phyloP scores from a whole-genome alignment of 2,329 filamentous ascomycete genomes.

The Bipolaris gigantea region DNA sequence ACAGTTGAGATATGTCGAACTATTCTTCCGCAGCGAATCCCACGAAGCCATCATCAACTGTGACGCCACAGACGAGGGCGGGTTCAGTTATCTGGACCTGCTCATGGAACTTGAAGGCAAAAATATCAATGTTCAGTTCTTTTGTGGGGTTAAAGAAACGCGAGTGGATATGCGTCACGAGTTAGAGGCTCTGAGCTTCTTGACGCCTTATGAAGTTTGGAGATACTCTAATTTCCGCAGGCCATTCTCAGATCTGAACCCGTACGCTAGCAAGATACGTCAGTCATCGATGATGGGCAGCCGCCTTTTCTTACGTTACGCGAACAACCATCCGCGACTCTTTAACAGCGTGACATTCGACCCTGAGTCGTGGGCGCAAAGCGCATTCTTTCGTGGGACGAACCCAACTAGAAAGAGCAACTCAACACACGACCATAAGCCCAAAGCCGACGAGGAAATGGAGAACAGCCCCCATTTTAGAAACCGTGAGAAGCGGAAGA shows the following conservation, averaged over 20 bases:
- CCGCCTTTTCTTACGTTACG: constrained; percentile 12
- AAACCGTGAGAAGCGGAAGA: not conserved
- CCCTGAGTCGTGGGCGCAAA: constrained; percentile 1
- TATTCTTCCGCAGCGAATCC: constrained; percentile 14
- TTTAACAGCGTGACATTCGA: constrained; percentile 15
- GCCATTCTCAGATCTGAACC: constrained; percentile 6
- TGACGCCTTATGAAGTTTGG: constrained; percentile 3
- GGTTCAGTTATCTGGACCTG: constrained; percentile 3
- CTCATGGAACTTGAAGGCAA: constrained; percentile 3
- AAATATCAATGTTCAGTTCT: constrained; percentile 9
- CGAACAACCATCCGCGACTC: constrained; percentile 8
- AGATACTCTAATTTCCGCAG: not conserved
- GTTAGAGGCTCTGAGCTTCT: not conserved
- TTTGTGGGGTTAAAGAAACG: not conserved
- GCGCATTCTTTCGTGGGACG: constrained; percentile 12
- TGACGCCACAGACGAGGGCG: constrained; percentile 1
- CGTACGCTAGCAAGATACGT: not conserved
- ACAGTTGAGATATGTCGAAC: constrained; percentile 13
- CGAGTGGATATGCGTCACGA: constrained; percentile 9
- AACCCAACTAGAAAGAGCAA: not conserved
- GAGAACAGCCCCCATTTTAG: not conserved
- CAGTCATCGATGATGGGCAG: not conserved
- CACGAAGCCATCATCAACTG: constrained; percentile 14
- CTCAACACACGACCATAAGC: not conserved
- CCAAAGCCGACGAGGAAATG: not conserved